Evolutionary conservation across 2,329 filamentous ascomycete species (phyloP).

Genomic region (Alternaria conjuncta): DNA sequence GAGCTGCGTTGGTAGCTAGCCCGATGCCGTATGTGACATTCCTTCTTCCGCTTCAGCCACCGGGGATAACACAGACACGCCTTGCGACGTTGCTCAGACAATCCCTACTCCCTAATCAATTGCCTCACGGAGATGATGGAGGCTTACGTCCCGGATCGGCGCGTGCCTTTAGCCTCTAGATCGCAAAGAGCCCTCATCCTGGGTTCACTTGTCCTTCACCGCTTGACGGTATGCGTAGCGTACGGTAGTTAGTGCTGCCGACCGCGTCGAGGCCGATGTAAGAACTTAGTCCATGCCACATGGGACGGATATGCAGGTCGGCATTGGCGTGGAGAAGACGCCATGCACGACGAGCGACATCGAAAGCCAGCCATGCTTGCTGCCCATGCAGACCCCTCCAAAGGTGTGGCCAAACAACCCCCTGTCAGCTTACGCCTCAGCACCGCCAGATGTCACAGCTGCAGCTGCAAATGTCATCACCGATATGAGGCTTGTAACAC

Average conservation of each 20-base stretch:
- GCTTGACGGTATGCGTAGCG: neutral
- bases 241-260: neutral
- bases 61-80: neutral
- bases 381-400: neutral
- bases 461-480: slow-evolving; percentile 1
- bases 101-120: neutral
- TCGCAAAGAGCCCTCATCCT: neutral
- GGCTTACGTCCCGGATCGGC: neutral
- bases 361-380: neutral
- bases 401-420: neutral
- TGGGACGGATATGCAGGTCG: neutral
- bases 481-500: neutral
- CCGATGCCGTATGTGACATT: neutral
- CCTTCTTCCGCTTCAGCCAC: neutral
- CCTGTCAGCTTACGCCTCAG: slow-evolving; percentile 15
- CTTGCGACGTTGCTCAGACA: neutral
- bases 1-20: neutral
- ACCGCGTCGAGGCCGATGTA: neutral
- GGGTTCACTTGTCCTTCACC: neutral
- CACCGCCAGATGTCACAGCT: neutral
- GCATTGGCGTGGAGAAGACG: neutral
- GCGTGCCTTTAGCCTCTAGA: neutral
- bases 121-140: neutral
- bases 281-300: neutral
- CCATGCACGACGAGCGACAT: neutral